Evolutionary conservation across 139 green algal genomes (phyloP), one percentile per base, ranked within the genome.

Genomic region (Gonium pectorale): DNA sequence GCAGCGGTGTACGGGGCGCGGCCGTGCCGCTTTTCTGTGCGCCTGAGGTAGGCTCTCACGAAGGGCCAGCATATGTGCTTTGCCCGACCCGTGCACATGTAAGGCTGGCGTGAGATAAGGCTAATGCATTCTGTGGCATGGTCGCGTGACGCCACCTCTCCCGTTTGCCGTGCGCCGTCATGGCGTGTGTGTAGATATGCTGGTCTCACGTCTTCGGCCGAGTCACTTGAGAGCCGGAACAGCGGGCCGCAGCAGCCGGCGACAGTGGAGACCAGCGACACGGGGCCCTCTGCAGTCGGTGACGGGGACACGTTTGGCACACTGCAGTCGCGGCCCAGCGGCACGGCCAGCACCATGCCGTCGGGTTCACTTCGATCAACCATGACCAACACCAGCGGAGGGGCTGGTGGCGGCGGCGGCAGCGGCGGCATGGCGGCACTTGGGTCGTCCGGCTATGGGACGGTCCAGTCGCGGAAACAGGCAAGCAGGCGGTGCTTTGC

Each of bases 381-480:
- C 41, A 73, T 2, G 40, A 35, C 38, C n/a, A 70, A 27, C 38
- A 40, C 33, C 74, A 59, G 37, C 37, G 37, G 15, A 11, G 13
- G 38, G 56, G n/a, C 13, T 8, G 54, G n/a, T n/a, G n/a, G 24
- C 52, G 37, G 26, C 21, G 7, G 17, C n/a, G 72, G 15, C 51
- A 38, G 17, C 22, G 51, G 3, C 21, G 51, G 13, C 52, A n/a
- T n/a, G 37, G 46, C 9, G 46, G 75, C 75, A 40, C 49, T 21
- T 64, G 21, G 37, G 73, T n/a, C n/a, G n/a, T n/a, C 33, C 1
- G 59, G 29, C 3, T 83, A 83, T 33, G 77, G 43, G 8, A 83
- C 77, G 0, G 77, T 83, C 15, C 77, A 83, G 63, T 83, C 77
- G 2, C 41, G 77, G 11, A 63, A 83, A 19, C 77, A 83, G 77